Evolutionary conservation across 2,329 filamentous ascomycete species (phyloP).

Genomic region (Cladosporium velox): DNA sequence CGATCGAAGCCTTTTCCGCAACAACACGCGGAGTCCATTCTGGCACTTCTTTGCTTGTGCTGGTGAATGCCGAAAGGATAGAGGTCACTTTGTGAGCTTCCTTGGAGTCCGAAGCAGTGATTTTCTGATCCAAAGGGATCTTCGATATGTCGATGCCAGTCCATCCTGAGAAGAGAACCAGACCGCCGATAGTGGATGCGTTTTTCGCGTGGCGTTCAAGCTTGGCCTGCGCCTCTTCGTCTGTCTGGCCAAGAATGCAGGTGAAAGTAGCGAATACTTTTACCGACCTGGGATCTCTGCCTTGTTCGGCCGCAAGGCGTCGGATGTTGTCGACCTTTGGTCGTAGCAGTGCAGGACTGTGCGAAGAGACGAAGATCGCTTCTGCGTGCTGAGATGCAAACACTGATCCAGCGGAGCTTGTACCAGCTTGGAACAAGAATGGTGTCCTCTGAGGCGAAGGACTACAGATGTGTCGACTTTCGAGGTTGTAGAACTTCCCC

Average conservation of each 20-base stretch:
- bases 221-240: slow-evolving; percentile 55
- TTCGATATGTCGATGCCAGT: slow-evolving; percentile 62
- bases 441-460: slow-evolving; percentile 45
- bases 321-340: slow-evolving; percentile 58
- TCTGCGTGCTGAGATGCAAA: slow-evolving; percentile 63
- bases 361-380: slow-evolving; percentile 60
- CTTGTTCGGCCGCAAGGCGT: slow-evolving; percentile 49
- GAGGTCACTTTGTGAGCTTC: slow-evolving; percentile 49
- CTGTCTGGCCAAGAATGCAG: slow-evolving; percentile 39
- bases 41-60: slow-evolving; percentile 50
- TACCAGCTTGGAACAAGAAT: slow-evolving; percentile 56
- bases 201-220: slow-evolving; percentile 55
- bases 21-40: slow-evolving; percentile 50
- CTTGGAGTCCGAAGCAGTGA: slow-evolving; percentile 56
- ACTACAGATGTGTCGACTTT: slow-evolving; percentile 48
- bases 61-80: slow-evolving; percentile 39
- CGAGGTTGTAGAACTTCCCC: slow-evolving; percentile 56
- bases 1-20: slow-evolving; percentile 51
- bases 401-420: slow-evolving; percentile 57
- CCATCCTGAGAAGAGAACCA: slow-evolving; percentile 60
- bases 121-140: slow-evolving; percentile 59
- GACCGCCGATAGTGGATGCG: slow-evolving; percentile 55
- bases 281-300: slow-evolving; percentile 58
- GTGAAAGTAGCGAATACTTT: slow-evolving; percentile 52
- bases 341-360: slow-evolving; percentile 52